These are phyloP conservation scores for Zygosaccharomyces sapae DNA, from an alignment of 1,139 yeast genomes.

Conservation along the genomic window DNA sequence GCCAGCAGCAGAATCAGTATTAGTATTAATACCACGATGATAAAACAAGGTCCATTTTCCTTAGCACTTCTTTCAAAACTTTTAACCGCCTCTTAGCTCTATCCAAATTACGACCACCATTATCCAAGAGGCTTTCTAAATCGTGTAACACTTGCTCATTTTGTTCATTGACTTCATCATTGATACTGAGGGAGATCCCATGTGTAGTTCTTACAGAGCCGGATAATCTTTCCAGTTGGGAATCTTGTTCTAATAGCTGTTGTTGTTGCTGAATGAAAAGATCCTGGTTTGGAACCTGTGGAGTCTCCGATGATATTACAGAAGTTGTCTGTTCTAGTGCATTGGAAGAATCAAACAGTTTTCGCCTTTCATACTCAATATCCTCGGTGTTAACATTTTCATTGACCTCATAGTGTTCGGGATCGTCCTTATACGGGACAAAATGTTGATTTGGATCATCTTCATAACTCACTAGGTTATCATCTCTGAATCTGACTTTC, in stretches of 20 bases:
- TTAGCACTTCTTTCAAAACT: slow-evolving; percentile 29
- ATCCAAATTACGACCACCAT: slow-evolving; percentile 26
- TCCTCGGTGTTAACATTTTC: not conserved
- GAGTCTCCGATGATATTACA: slow-evolving; percentile 9
- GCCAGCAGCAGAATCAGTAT: slow-evolving; percentile 28
- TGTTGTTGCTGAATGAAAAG: slow-evolving; percentile 33
- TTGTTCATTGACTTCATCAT: slow-evolving; percentile 32
- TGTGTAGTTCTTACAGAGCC: slow-evolving; percentile 27
- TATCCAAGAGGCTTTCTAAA: slow-evolving; percentile 31
- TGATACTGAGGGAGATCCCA: slow-evolving; percentile 30
- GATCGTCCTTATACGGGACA: slow-evolving; percentile 27
- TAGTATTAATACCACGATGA: slow-evolving; percentile 26
- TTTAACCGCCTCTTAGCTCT: slow-evolving; percentile 29
- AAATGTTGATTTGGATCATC: slow-evolving; percentile 17
- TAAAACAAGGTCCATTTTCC: slow-evolving; percentile 33
- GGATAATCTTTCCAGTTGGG: slow-evolving; percentile 27
- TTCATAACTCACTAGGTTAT: slow-evolving; percentile 12
- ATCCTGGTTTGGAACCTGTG: slow-evolving; percentile 29
- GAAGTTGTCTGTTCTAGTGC: not conserved
- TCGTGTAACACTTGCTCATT: slow-evolving; percentile 30
- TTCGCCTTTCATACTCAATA: slow-evolving; percentile 7
- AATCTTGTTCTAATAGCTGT: slow-evolving; percentile 31
- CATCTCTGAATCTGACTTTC: slow-evolving; percentile 31
- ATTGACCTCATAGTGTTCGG: slow-evolving; percentile 4
- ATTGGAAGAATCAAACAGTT: slow-evolving; percentile 7